Base-by-base conservation (phyloP, 2,329 filamentous ascomycete genomes). In the Alternaria viburni region DNA sequence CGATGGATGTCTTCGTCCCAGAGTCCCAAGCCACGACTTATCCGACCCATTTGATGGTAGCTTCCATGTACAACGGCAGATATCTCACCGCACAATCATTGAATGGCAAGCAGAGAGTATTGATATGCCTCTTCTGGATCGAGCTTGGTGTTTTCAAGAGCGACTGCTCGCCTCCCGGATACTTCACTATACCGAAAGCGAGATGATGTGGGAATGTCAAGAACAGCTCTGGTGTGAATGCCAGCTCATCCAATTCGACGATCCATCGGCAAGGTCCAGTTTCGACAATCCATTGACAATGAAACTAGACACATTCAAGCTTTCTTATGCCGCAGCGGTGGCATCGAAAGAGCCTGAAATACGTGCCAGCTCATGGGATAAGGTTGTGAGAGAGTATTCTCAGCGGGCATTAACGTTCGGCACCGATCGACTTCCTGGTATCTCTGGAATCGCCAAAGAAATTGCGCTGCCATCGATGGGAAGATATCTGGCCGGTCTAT, bases 31-130 rank as follows among this genome's bases (percentile, higher is more conserved):
- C 5, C 2, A 3, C 8, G n/a, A 41, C 36, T 3, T 41, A 5
- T 0, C 4, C 0, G 32, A 0, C 2, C 1, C 32, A 2, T 0
- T 0, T 4, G 3, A 10, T 2, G 15, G 4, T 2, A 41, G 36
- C 15, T 41, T 41, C 0, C 3, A 41, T 1, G 36, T 41, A 41
- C 36, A 41, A 10, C 36, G 15, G 17, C 0, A 1, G 15, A 41
- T 41, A 10, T 5, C 0, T 0, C 36, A 41, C 32, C 8, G 4
- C 32, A 41, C 32, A 1, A 9, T 41, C 15, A 10, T 36, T 2
- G 32, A 4, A 6, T n/a, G 13, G 32, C 13, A 36, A n/a, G 32
- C 32, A 9, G 32, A 9, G 1, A 9, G 4, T n/a, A 10, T 1
- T 0, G 2, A 3, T 0, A 36, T n/a, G 15, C 36, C 36, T 10